Evolutionary conservation across 495 filamentous ascomycete species (phyloP).

Genomic region (Xylaria venustula): DNA sequence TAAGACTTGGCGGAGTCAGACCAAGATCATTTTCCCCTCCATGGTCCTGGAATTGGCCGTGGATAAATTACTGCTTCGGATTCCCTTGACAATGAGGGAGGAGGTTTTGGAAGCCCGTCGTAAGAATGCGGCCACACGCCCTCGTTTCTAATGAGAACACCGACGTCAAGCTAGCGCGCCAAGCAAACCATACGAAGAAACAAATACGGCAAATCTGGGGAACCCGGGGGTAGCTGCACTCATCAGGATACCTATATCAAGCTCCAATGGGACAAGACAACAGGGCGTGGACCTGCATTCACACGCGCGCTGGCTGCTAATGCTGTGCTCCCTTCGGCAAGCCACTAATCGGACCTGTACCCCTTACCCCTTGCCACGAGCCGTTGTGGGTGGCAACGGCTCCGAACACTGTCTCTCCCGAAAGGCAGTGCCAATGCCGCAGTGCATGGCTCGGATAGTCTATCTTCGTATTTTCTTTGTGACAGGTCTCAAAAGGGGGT

Average conservation of each 20-base stretch:
- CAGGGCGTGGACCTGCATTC: neutral
- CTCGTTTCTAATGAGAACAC: too few relatives aligned
- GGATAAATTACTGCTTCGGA: too few relatives aligned
- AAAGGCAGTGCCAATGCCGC: too few relatives aligned
- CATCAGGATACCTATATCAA: neutral
- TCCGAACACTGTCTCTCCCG: neutral
- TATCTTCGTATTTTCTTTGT: neutral
- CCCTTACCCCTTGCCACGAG: neutral
- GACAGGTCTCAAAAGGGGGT: neutral
- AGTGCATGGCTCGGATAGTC: too few relatives aligned
- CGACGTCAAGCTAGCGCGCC: too few relatives aligned
- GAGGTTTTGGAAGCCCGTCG: too few relatives aligned
- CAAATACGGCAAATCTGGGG: neutral
- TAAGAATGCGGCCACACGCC: too few relatives aligned
- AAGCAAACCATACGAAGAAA: too few relatives aligned
- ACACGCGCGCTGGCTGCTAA: neutral
- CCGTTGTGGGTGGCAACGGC: neutral
- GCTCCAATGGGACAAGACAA: neutral
- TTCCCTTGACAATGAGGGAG: too few relatives aligned
- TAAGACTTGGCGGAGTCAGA: too few relatives aligned
- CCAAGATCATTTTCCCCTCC: too few relatives aligned
- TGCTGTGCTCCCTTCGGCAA: neutral
- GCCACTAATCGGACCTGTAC: neutral
- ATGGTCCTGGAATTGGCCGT: too few relatives aligned
- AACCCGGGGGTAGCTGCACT: neutral